These are phyloP conservation scores for Metschnikowia similis DNA, from an alignment of 805 yeast genomes.

Conservation along the genomic window DNA sequence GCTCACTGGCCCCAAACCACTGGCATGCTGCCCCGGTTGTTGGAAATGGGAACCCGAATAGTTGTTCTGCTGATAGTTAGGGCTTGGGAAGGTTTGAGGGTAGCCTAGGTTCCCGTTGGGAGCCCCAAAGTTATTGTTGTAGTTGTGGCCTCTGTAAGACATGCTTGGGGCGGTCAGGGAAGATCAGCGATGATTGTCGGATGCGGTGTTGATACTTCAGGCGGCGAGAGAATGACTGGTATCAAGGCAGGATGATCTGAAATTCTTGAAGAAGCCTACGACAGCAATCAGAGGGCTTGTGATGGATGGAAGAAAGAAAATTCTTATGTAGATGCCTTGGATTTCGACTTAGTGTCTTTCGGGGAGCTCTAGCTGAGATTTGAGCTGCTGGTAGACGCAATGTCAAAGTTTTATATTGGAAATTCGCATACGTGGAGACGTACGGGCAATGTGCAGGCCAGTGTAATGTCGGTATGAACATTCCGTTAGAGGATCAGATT, in stretches of 20 bases:
- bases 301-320: neutral
- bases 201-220: neutral
- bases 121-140: slow-evolving; percentile 32
- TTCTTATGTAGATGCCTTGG: neutral
- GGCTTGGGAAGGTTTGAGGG: neutral
- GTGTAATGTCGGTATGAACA: neutral
- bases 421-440: slow-evolving; percentile 9
- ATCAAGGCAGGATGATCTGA: neutral
- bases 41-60: slow-evolving; percentile 8
- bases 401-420: slow-evolving; percentile 2
- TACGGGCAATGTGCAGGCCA: neutral
- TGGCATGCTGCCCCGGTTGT: slow-evolving; percentile 7
- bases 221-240: neutral
- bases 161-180: slow-evolving; percentile 12
- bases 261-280: too few species aligned
- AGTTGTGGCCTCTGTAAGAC: slow-evolving; percentile 41
- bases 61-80: slow-evolving; percentile 1
- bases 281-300: neutral
- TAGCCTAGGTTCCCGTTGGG: slow-evolving; percentile 2
- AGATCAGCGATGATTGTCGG: neutral
- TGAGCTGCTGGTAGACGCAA: neutral
- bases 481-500: neutral
- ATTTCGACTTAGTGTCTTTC: neutral
- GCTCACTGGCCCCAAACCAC: slow-evolving; percentile 21
- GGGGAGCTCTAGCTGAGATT: neutral